These are phyloP conservation scores for Geotrichum restrictum DNA, from an alignment of 1,139 yeast genomes.

Conservation along the genomic window DNA sequence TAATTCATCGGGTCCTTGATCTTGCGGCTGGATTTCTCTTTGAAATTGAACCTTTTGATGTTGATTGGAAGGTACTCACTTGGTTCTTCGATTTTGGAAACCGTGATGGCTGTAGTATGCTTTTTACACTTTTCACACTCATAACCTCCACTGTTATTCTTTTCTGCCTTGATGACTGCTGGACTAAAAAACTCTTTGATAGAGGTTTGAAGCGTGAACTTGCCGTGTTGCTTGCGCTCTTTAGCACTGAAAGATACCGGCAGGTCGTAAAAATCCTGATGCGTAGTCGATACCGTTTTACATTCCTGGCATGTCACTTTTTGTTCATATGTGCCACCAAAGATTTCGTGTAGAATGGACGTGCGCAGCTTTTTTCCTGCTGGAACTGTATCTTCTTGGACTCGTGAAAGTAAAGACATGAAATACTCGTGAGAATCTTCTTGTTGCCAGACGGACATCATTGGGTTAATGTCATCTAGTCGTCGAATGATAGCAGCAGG, in stretches of 20 bases:
- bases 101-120: constrained; percentile 73
- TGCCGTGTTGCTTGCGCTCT: constrained; percentile 47
- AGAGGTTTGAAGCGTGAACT: constrained; percentile 67
- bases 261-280: constrained; percentile 90
- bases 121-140: constrained; percentile 82
- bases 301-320: constrained; percentile 79
- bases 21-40: constrained; percentile 59
- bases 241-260: constrained; percentile 48
- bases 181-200: constrained; percentile 76
- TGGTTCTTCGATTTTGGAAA: constrained; percentile 67
- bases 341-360: constrained; percentile 83
- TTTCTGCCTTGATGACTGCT: constrained; percentile 69
- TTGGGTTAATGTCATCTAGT: constrained; percentile 81
- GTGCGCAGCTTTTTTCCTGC: constrained; percentile 76
- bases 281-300: constrained; percentile 76
- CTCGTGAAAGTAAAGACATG: constrained; percentile 80
- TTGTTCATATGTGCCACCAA: constrained; percentile 87
- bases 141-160: constrained; percentile 60
- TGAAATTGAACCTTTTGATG: constrained; percentile 70
- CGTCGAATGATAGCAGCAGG: constrained; percentile 72
- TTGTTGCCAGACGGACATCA: constrained; percentile 97
- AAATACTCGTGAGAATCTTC: constrained; percentile 97
- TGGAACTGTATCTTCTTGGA: constrained; percentile 91
- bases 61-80: constrained; percentile 88
- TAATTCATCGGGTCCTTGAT: constrained; percentile 82